These are phyloP conservation scores for Gnomoniopsis smithogilvyi DNA, from an alignment of 2,329 filamentous ascomycete species.

Conservation along the genomic window DNA sequence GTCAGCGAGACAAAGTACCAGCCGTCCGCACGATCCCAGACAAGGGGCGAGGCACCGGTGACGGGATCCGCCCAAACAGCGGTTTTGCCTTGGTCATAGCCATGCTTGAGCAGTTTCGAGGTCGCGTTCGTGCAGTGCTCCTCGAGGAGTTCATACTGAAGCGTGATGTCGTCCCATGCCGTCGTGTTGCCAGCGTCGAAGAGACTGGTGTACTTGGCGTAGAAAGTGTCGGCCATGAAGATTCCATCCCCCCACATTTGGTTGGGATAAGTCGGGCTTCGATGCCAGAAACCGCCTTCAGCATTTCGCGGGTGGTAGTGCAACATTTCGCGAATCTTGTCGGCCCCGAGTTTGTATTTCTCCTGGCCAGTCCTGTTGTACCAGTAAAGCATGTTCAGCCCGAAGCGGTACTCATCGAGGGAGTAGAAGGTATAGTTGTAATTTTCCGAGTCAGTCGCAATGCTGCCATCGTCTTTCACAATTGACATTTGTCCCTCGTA, in stretches of 20 bases:
- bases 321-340: constrained; percentile 33
- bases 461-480: constrained; percentile 34
- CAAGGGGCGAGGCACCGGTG: constrained; percentile 48
- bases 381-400: constrained; percentile 35
- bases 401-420: constrained; percentile 37
- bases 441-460: constrained; percentile 24
- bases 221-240: constrained; percentile 35
- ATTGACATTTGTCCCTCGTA: constrained; percentile 33
- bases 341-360: constrained; percentile 38
- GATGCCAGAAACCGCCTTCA: constrained; percentile 41
- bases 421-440: constrained; percentile 39
- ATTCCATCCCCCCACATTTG: constrained; percentile 45
- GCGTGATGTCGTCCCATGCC: constrained; percentile 22
- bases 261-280: constrained; percentile 34
- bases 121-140: constrained; percentile 35
- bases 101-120: constrained; percentile 47
- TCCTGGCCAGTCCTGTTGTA: constrained; percentile 32
- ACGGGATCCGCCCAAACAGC: constrained; percentile 49
- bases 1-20: constrained; percentile 43
- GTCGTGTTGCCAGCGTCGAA: constrained; percentile 24
- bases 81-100: constrained; percentile 46
- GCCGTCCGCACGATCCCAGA: constrained; percentile 51
- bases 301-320: constrained; percentile 36
- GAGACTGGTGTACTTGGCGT: constrained; percentile 24
- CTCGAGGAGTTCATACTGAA: constrained; percentile 11